These are phyloP conservation scores for Acacia melanoxylon DNA, from an alignment of 306 rosid species.

Conservation along the genomic window DNA sequence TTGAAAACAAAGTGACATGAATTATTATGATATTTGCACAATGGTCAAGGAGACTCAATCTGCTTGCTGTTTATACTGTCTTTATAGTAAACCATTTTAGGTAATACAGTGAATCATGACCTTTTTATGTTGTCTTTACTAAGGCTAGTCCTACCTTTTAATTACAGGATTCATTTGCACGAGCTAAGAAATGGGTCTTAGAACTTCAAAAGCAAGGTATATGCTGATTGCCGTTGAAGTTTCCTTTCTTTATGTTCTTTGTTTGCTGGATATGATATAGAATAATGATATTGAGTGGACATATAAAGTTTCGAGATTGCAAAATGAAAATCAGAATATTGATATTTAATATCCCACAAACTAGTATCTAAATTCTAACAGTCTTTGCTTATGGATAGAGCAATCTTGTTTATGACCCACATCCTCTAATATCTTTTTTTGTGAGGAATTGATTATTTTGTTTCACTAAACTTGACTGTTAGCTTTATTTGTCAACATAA, in stretches of 20 bases:
- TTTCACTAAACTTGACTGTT: background rate
- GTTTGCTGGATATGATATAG: no score
- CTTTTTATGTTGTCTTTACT: background rate
- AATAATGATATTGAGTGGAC: no score
- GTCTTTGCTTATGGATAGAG: background rate
- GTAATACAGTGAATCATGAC: background rate
- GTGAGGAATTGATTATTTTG: background rate
- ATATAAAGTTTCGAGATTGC: constrained; percentile 15
- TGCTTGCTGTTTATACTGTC: background rate
- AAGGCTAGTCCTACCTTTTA: background rate
- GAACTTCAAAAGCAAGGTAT: constrained; percentile 47
- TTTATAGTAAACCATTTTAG: no score
- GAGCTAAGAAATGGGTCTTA: constrained; percentile 45
- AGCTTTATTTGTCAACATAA: background rate
- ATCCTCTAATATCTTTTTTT: background rate
- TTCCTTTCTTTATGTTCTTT: background rate
- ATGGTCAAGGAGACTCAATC: constrained; percentile 22
- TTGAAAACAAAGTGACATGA: background rate
- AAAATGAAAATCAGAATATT: constrained; percentile 8
- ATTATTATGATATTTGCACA: background rate
- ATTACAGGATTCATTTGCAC: constrained; percentile 37
- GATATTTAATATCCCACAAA: constrained; percentile 7
- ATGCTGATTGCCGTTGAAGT: background rate
- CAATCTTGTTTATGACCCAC: background rate
- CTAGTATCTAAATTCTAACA: background rate